phyloP scores from a whole-genome alignment of 371 early-diverging fungal genomes.

The Zychaea mexicana region DNA sequence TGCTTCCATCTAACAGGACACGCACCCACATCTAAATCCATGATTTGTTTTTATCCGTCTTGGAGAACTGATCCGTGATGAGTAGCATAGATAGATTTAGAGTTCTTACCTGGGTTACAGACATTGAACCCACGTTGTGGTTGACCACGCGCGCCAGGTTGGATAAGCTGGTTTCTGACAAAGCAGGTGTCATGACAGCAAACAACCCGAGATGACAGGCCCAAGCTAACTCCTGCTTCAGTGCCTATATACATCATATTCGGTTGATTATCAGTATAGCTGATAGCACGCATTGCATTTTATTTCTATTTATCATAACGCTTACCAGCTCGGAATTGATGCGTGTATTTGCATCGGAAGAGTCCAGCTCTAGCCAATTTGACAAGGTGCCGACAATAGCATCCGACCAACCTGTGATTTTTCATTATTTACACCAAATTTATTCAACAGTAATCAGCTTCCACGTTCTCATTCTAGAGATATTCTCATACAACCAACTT shows the following conservation, averaged over 20 bases:
- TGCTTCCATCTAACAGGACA: slow-evolving; percentile 38
- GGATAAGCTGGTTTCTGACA: slow-evolving; percentile 30
- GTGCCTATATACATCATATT: slow-evolving; percentile 33
- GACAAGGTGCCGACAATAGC: slow-evolving; percentile 61
- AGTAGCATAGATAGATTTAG: background rate
- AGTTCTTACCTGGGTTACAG: slow-evolving; percentile 55
- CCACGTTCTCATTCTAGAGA: too few species aligned
- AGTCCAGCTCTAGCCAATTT: slow-evolving; percentile 66
- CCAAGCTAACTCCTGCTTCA: slow-evolving; percentile 77
- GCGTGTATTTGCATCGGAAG: slow-evolving; percentile 46
- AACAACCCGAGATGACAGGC: slow-evolving; percentile 71
- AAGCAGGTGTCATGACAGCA: slow-evolving; percentile 57
- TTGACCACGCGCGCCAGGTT: slow-evolving; percentile 66
- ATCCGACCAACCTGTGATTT: slow-evolving; percentile 43
- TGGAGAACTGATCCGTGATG: background rate
- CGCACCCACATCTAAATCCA: slow-evolving; percentile 34
- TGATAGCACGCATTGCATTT: too few species aligned
- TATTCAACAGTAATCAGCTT: too few species aligned
- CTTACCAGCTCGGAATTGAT: slow-evolving; percentile 61
- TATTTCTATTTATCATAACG: background rate
- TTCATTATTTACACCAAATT: background rate
- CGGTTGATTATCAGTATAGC: too few species aligned
- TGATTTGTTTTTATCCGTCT: background rate
- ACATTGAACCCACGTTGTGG: slow-evolving; percentile 37
- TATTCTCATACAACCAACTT: slow-evolving; percentile 9